Conservation (phyloP, 441 rosid genomes). For the Pelargonium cotyledonis region DNA sequence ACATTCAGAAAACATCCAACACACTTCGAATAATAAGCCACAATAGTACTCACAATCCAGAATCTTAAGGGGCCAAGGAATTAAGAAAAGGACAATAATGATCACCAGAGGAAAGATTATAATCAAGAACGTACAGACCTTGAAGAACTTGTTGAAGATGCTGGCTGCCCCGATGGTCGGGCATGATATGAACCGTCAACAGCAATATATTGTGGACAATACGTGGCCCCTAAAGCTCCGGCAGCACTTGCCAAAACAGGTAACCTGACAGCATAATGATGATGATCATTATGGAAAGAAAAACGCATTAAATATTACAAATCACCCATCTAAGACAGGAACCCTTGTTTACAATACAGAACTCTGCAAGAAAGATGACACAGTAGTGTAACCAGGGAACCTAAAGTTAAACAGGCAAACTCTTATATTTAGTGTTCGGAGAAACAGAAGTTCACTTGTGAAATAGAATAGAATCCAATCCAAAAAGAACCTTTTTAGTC, state of each 20-base stretch:
- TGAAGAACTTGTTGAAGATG: conserved; percentile 44
- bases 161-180: conserved; percentile 44
- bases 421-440: background rate
- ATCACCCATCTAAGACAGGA: background rate
- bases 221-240: conserved; percentile 69
- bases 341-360: background rate
- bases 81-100: background rate
- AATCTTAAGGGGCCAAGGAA: background rate
- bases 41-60: background rate
- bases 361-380: background rate
- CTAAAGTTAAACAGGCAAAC: background rate
- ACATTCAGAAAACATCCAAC: background rate
- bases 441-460: background rate
- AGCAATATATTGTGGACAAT: conserved; percentile 68
- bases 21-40: background rate
- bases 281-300: background rate
- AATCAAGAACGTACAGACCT: conserved; percentile 33
- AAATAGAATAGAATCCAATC: background rate
- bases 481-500: background rate
- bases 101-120: background rate
- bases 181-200: conserved; percentile 69
- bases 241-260: conserved; percentile 82
- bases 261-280: conserved; percentile 47
- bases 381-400: too few species aligned
- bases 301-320: background rate